These are phyloP conservation scores for Pseudozyma flocculosa DNA, from an alignment of 1,284 basidiomycete species.

Conservation along the genomic window DNA sequence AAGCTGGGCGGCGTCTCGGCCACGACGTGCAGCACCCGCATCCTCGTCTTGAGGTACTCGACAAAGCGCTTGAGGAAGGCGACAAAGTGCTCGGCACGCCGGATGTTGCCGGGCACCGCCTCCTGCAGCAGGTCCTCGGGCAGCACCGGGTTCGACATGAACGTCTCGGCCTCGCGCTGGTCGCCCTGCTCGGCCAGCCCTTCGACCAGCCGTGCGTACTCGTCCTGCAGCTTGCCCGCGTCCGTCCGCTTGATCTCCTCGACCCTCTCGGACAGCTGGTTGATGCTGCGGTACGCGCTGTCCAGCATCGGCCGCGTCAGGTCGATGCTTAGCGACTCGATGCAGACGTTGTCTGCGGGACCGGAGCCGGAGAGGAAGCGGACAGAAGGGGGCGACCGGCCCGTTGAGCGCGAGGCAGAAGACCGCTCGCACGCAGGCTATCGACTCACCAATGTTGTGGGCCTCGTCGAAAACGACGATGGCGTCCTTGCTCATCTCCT, in stretches of 20 bases:
- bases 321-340: constrained; percentile 96
- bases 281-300: constrained; percentile 85
- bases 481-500: constrained; percentile 93
- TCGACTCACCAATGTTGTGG: constrained; percentile 85
- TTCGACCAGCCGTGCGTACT: constrained; percentile 94
- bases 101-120: constrained; percentile 95
- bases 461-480: constrained; percentile 99
- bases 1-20: constrained; percentile 99
- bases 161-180: constrained; percentile 72
- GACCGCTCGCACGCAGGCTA: background rate
- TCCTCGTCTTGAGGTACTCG: constrained; percentile 98
- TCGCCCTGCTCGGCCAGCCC: constrained; percentile 71
- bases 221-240: constrained; percentile 89
- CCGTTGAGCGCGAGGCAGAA: too few relatives aligned
- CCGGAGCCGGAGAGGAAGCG: constrained; percentile 2
- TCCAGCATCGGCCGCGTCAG: constrained; percentile 98
- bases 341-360: constrained; percentile 95
- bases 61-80: constrained; percentile 98
- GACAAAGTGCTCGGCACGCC: constrained; percentile 98
- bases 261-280: constrained; percentile 84
- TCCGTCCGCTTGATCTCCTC: constrained; percentile 96
- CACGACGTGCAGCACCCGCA: constrained; percentile 97
- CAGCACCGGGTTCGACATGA: constrained; percentile 83
- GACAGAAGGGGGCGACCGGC: too few relatives aligned
- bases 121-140: constrained; percentile 93